These are phyloP conservation scores for Fusarium sp. DNA, from an alignment of 2,329 filamentous ascomycete species.

Conservation along the genomic window DNA sequence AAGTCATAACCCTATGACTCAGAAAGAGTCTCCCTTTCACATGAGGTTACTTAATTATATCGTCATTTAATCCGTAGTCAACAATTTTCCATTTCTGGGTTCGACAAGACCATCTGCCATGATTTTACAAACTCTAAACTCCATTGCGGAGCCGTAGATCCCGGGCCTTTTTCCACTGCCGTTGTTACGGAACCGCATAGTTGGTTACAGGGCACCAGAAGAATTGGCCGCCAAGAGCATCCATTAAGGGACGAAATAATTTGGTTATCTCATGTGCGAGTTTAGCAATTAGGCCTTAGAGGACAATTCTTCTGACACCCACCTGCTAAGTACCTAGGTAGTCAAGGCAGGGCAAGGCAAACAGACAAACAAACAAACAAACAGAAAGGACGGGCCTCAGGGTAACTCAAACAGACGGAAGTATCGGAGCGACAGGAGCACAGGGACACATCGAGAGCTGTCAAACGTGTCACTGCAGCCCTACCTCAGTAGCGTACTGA, in stretches of 20 bases:
- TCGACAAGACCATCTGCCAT: slow-evolving; percentile 6
- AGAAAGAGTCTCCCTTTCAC: not conserved
- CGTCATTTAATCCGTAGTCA: not conserved
- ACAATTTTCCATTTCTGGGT: not conserved
- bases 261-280: too few species aligned
- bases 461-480: slow-evolving; percentile 26
- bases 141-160: slow-evolving; percentile 14
- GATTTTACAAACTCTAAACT: slow-evolving; percentile 30
- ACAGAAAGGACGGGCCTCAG: not conserved
- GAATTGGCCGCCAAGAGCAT: too few species aligned
- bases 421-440: slow-evolving; percentile 7
- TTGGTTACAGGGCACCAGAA: not conserved
- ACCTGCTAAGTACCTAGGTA: too few species aligned
- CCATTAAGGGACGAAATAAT: too few species aligned
- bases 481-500: not conserved
- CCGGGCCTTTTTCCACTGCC: slow-evolving; percentile 1
- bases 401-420: slow-evolving; percentile 1
- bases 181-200: slow-evolving; percentile 15
- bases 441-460: slow-evolving; percentile 19
- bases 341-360: not conserved
- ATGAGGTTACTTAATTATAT: not conserved
- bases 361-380: not conserved
- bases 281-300: too few species aligned
- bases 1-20: not conserved
- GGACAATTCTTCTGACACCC: too few species aligned